Evolutionary conservation across 2,329 filamentous ascomycete genomes (phyloP), one percentile per base, ranked within the genome.

Genomic region (Cercospora citrullina): DNA sequence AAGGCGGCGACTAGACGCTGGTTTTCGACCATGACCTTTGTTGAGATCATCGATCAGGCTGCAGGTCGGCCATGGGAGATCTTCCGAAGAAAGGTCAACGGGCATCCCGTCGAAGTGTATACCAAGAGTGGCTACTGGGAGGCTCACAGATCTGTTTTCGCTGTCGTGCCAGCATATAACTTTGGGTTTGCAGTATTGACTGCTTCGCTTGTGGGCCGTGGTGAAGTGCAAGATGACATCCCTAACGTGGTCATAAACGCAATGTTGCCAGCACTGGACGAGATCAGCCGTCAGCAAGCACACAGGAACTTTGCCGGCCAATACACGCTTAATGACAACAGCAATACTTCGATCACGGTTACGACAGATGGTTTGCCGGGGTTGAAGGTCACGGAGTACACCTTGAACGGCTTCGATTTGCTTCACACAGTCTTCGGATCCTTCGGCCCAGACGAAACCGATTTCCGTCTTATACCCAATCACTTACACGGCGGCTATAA

Each of bases 41-140:
- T 79, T 79, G 0, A 72, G 10, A 59, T 78, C 76, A 3, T 74
- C 75, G 64, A 78, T 77, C 76, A 78, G 48, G 77, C 79, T 28
- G 75, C 84, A 33, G 84, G 83, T 7, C 78, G 77, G 5, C 82
- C 83, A 0, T 85, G 83, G 83, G 83, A 85, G 71, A 85, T 85
- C 59, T 75, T 79, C 26, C 80, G 81, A 71, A 75, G 31, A 72
- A 80, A 63, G 77, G 77, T 69, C 67, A 81, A 31, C 79, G 77
- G 79, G 26, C 80, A 81, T 3, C 71, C 82, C 1, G 68, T 84
- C 14, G 83, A 85, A 28, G 63, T 85, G 2, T 84, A 84, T 73
- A 80, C 81, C 26, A 86, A 86, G 72, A 75, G 72, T 2, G 84
- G 84, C 2, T 80, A 65, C 68, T 84, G 2, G 79, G 80, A 69